Percentiles rank a stretch among this genome's conserved stretches.
Evolutionary conservation across 1,284 basidiomycete genomes (phyloP).

Genomic region (Marasmius oreades): DNA sequence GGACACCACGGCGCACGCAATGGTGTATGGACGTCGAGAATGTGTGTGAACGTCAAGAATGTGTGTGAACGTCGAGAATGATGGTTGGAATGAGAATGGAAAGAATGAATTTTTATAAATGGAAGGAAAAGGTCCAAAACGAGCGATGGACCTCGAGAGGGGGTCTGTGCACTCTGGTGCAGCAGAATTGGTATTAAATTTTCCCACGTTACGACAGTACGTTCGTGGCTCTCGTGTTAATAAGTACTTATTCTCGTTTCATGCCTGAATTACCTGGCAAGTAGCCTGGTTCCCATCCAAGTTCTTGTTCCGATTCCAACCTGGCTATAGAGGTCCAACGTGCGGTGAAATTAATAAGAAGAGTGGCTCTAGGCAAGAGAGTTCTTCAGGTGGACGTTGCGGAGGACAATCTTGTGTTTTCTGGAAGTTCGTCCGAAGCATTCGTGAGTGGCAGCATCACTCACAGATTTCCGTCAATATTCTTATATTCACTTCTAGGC

Average conservation of each 20-base stretch:
- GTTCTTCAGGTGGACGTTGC: constrained; percentile 58
- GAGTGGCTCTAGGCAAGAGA: constrained; percentile 51
- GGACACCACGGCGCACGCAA: background rate
- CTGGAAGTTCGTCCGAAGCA: constrained; percentile 51
- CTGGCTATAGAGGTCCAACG: constrained; percentile 62
- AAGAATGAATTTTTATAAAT: background rate
- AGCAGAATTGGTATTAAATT: background rate
- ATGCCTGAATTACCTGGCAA: constrained; percentile 71
- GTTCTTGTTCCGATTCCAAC: background rate
- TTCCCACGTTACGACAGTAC: background rate
- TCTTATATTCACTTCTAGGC: constrained; percentile 38
- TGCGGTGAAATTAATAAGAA: constrained; percentile 57
- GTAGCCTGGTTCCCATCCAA: constrained; percentile 9
- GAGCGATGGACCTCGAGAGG: too few relatives aligned
- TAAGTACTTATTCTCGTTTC: too few relatives aligned
- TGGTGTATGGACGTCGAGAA: background rate
- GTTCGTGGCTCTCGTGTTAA: background rate
- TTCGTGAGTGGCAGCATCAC: constrained; percentile 53
- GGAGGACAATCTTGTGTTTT: constrained; percentile 72
- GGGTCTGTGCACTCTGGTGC: too few relatives aligned
- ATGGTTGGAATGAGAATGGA: background rate
- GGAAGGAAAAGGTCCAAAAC: too few relatives aligned
- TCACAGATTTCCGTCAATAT: background rate
- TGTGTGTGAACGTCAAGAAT: too few relatives aligned
- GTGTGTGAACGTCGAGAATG: constrained; percentile 26